Base-by-base conservation (phyloP, 768 basidiomycete species). In the Phylloporus rhodoxanthus region DNA sequence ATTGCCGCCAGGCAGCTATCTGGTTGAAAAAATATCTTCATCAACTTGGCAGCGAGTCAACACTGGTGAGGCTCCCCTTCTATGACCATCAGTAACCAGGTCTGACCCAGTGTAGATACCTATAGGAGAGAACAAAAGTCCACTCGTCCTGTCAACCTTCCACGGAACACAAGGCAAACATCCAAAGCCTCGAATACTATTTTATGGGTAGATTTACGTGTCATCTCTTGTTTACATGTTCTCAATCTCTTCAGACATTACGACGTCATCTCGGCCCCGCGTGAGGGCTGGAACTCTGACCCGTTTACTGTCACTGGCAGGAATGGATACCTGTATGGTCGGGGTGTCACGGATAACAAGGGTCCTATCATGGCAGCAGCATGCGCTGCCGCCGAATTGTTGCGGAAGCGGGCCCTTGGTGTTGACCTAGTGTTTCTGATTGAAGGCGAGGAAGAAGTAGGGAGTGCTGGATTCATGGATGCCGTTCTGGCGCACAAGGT, bases 391-490 rank as follows among this genome's bases (percentile, higher is more conserved):
- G 88, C 92, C 0, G 81, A 88, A 19, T 65, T 98, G 38, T 77
- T 93, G 3, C 73, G 81, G 23, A 72, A 74, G 11, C 76, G 91
- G 1, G 78, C 83, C 10, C 78, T 99, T 3, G 89, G 80, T 20
- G 76, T 93, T 0, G 96, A 99, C 61, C 65, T 99, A 1, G 83
- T 97, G 5, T 82, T 98, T 64, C 67, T 97, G 45, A 82, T 98
- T 14, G 96, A 99, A 68, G 96, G 96, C 0, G 95, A 98, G 64
- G 96, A 96, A 64, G 96, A 99, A 65, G 82, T 81, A n/a, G 95
- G 95, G 1, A 95, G 92, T 62, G 67, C 75, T 5, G 92, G 94
- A 0, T 94, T 99, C 60, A 76, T 72, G 33, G 80, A 88, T n/a
- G 78, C 86, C 2, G 86, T 97, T 9, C 60, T 70, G 48, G 77